Evolutionary conservation across 331 rosid genomes (phyloP).

Genomic region (Quercus tomentella): DNA sequence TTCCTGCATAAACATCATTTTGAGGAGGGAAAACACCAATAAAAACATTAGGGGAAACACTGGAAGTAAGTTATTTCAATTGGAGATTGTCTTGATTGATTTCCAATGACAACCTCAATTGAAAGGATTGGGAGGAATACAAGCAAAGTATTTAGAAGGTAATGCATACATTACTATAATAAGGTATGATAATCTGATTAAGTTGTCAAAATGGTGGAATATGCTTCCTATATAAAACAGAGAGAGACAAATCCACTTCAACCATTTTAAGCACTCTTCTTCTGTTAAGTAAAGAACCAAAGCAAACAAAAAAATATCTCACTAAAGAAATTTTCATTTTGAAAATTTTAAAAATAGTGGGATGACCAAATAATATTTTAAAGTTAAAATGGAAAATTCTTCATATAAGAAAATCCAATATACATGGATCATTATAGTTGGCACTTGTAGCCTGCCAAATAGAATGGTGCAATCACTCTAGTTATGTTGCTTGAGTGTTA

Average conservation of each 20-base stretch:
- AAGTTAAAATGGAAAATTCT: background rate
- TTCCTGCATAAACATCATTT: conserved; percentile 49
- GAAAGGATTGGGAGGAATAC: background rate
- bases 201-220: background rate
- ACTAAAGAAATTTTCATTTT: background rate
- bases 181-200: background rate
- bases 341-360: background rate
- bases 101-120: background rate
- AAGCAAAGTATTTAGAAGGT: too few relatives aligned
- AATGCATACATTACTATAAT: background rate
- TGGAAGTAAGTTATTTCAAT: background rate
- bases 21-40: background rate
- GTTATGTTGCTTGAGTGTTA: background rate
- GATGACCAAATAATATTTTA: background rate
- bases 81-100: background rate
- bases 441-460: background rate
- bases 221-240: background rate
- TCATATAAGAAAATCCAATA: background rate
- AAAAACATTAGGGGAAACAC: background rate
- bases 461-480: background rate
- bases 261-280: background rate
- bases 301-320: background rate
- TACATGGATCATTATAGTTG: background rate
- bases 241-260: background rate
- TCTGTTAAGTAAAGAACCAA: background rate